Percentiles rank a stretch among this genome's conserved stretches.
Evolutionary conservation across 495 filamentous ascomycete genomes (phyloP).

Genomic region (Annulohypoxylon maeteangense): DNA sequence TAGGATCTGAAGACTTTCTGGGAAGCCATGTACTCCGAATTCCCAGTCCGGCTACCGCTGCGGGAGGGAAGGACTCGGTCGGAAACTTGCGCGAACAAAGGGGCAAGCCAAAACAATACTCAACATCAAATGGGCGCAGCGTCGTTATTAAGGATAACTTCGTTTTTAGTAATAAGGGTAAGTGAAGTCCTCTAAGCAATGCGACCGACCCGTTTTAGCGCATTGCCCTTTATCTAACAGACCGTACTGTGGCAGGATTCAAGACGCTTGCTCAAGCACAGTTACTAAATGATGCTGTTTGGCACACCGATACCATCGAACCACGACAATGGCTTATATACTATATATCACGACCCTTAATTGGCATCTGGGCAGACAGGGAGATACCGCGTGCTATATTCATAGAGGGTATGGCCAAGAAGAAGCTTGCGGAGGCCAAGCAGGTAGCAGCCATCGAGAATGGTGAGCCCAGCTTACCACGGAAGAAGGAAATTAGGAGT

Average conservation of each 20-base stretch:
- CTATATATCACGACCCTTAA: constrained; percentile 91
- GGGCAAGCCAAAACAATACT: constrained; percentile 92
- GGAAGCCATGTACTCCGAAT: constrained; percentile 96
- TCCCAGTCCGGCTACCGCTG: constrained; percentile 65
- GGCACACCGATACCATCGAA: constrained; percentile 84
- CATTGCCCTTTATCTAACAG: constrained; percentile 20
- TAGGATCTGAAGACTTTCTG: constrained; percentile 91
- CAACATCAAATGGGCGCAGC: constrained; percentile 90
- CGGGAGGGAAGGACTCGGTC: constrained; percentile 71
- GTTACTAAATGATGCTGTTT: constrained; percentile 85
- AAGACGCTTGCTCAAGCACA: constrained; percentile 91
- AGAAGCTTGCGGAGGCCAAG: constrained; percentile 45
- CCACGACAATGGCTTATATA: constrained; percentile 94
- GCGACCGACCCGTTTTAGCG: not conserved
- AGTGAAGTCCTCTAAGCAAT: constrained; percentile 12
- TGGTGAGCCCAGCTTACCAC: constrained; percentile 57
- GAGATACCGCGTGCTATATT: constrained; percentile 71
- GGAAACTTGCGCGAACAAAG: constrained; percentile 86
- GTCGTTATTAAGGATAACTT: constrained; percentile 94
- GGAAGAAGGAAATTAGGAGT: constrained; percentile 88
- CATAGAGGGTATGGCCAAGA: constrained; percentile 52
- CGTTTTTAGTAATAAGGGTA: constrained; percentile 96
- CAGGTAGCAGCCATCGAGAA: constrained; percentile 49
- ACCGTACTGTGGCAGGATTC: constrained; percentile 71
- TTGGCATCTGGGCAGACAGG: constrained; percentile 82